A percentile compares a stretch with the other conserved stretches of the same genome.
Evolutionary conservation across 1,284 basidiomycete species (phyloP).

Genomic region (Hemileia vastatrix): DNA sequence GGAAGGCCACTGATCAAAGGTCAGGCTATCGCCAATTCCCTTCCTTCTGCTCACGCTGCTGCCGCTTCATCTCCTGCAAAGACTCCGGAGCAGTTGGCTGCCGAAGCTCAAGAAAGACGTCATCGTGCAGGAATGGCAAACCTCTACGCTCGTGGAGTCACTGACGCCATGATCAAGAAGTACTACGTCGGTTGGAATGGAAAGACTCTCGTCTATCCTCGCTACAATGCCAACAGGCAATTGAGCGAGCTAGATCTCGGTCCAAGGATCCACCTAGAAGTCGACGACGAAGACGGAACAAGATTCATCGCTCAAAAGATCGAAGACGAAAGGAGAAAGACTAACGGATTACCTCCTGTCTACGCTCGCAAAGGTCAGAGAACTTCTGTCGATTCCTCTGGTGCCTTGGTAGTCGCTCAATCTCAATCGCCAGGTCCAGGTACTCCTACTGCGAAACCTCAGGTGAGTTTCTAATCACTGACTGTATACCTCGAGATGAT

Average conservation of each 20-base stretch:
- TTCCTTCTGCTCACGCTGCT: neutral
- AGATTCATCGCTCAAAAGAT: slow-evolving; percentile 25
- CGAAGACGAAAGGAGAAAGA: slow-evolving; percentile 5
- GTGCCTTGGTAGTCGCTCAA: neutral
- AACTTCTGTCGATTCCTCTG: neutral
- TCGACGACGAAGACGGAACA: slow-evolving; percentile 36
- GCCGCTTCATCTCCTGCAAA: neutral
- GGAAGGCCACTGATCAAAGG: neutral
- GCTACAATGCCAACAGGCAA: slow-evolving; percentile 25
- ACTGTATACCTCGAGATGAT: neutral
- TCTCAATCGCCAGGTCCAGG: neutral
- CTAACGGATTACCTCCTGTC: neutral
- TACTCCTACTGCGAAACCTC: neutral
- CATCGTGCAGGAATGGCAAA: slow-evolving; percentile 37
- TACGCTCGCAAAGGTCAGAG: neutral
- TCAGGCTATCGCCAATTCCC: neutral
- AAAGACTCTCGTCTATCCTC: slow-evolving; percentile 34
- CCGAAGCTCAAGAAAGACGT: slow-evolving; percentile 26
- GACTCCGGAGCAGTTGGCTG: slow-evolving; percentile 4
- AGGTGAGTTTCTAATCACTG: neutral
- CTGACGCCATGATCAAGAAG: slow-evolving; percentile 38
- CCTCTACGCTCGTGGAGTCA: slow-evolving; percentile 38
- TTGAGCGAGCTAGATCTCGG: slow-evolving; percentile 32
- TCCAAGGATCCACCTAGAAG: slow-evolving; percentile 28
- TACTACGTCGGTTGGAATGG: slow-evolving; percentile 42